Evolutionary conservation across 345 rosid species (phyloP), one percentile per base, ranked within the genome.

Genomic region (Lepidium sativum): DNA sequence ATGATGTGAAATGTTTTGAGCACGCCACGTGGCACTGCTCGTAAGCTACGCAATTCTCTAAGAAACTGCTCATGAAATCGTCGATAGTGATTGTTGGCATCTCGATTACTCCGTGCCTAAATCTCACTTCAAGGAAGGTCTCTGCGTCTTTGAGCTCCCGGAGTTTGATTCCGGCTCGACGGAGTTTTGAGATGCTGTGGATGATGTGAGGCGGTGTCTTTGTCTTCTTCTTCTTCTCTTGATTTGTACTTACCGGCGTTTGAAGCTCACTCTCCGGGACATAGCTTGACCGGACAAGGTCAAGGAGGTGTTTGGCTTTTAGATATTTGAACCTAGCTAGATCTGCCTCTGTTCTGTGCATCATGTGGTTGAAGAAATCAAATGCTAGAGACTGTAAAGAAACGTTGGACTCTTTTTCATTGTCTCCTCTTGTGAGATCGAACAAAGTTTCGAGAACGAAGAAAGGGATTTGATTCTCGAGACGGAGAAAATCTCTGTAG

Each of bases 1-100:
- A 91, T 9, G 91, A 66, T 2, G 98, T 88, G 77, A 88, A 80
- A 70, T 86, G 85, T 51, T 63, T 85, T 6, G 87, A 77, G 37
- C 75, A 75, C 40, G 79, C 70, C 20, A 34, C 69, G 68, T 91
- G 80, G 65, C 92, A 91, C n/a, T 91, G 95, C 75, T 91, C 96
- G 71, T 78, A 88, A 0, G 95, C 96, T 49, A 91, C 91, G 38
- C 88, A 86, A 42, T 91, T 91, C 0, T 75, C 65, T 49, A 91
- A 67, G 57, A 91, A 80, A 1, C 90, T 79, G 69, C 81, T 72
- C 94, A 79, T 83, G 69, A 81, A 79, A 33, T 91, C 98, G 47
- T 90, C 97, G 20, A 87, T 56, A 4, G 84, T 79, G 40, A 89
- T 79, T 0, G 74, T 35, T 3, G 97, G 94, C 96, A 88, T 88